Evolutionary conservation across 108 stramenopile species (phyloP), one percentile per base, ranked within the genome.

Genomic region (Phaeodactylum tricornutum): DNA sequence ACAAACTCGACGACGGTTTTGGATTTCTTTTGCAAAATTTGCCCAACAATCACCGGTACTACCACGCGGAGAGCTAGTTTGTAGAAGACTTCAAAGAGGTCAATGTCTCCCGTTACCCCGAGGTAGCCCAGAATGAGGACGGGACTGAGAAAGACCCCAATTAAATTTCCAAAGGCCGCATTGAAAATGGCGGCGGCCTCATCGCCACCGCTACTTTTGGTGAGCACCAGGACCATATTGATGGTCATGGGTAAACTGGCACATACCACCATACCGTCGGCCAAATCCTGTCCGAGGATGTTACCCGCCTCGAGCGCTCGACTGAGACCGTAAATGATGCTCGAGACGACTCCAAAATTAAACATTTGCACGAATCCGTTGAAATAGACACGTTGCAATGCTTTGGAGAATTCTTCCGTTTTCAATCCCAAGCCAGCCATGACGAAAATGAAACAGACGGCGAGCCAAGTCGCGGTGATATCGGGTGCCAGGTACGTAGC

Each of bases 191-290:
- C 80, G 2, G 78, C 35, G 28, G 85, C 84, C 47, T 86, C 86
- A 50, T 93, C 92, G 3, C 92, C 92, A 1, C 71, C 78, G 4
- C 78, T 50, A 33, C 59, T 53, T 50, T 72, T 84, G 22, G 84
- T 87, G 26, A 93, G 56, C 8, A 93, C 82, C n/a, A 86, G 29
- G 0, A 69, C 66, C 87, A 87, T 89, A 35, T 84, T 93, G 24
- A 93, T 73, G 3, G 92, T 85, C 35, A 87, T 57, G 15, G 87
- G 87, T 0, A 93, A 47, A 31, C 57, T 73, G 28, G 83, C 61
- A 24, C 79, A 84, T 16, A 93, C 71, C 7, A 66, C 57, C 81
- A 93, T 79, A 4, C 86, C 92, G 56, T 93, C 67, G 17, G 83
- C 81, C 21, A 92, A 48, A 19, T 55, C 57, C 31, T 54, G 36